Conservation (phyloP, 2,329 filamentous ascomycete genomes). For the Elsinoe perseae region DNA sequence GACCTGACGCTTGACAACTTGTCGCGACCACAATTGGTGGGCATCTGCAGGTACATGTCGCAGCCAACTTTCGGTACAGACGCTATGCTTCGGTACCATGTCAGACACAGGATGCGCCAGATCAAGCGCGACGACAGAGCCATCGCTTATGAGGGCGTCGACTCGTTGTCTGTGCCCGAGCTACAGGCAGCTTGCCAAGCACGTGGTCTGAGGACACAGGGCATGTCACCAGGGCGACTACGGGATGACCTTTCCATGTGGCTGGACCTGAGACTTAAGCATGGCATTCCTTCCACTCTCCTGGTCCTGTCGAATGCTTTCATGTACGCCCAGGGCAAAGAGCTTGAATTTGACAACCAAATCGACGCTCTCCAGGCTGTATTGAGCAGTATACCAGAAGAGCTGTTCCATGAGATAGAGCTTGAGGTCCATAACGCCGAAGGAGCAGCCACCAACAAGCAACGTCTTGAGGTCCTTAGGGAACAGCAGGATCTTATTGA, state of each 20-base stretch:
- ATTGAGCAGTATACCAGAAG: conserved; percentile 88
- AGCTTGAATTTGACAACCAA: conserved; percentile 75
- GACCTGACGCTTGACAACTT: conserved; percentile 95
- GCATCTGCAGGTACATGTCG: conserved; percentile 98
- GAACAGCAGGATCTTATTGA: conserved; percentile 98
- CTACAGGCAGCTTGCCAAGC: conserved; percentile 87
- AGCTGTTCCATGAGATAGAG: conserved; percentile 98
- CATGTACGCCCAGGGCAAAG: conserved; percentile 85
- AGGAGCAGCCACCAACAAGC: conserved; percentile 96
- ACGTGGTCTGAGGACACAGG: conserved; percentile 85
- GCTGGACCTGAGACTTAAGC: conserved; percentile 86
- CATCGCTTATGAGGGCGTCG: conserved; percentile 88
- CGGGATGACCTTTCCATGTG: conserved; percentile 87
- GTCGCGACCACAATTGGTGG: conserved; percentile 88
- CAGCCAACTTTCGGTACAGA: conserved; percentile 95
- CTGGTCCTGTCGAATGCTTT: conserved; percentile 95
- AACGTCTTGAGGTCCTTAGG: conserved; percentile 93
- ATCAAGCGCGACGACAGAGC: conserved; percentile 97
- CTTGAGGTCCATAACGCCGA: conserved; percentile 95
- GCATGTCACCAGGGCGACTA: conserved; percentile 78
- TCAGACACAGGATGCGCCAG: conserved; percentile 96
- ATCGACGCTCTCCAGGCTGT: conserved; percentile 90
- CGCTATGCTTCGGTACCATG: conserved; percentile 93
- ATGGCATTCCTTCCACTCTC: conserved; percentile 92
- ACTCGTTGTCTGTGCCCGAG: conserved; percentile 85